phyloP scores from a whole-genome alignment of 306 rosid genomes.

The Carpinus viminea region DNA sequence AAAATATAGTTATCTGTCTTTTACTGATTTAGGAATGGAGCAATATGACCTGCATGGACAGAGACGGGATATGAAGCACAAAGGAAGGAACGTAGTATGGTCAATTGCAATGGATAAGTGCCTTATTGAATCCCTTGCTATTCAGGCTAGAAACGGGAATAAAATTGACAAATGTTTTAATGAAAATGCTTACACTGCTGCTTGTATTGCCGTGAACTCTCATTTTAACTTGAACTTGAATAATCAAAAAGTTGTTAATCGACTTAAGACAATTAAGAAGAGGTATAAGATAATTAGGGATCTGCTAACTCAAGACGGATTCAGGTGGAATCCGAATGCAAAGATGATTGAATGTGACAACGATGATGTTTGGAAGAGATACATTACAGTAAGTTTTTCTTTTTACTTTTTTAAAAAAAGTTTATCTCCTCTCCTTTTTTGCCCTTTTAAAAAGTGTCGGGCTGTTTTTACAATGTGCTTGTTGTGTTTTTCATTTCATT shows the following conservation, averaged over 20 bases:
- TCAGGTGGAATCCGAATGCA: constrained; percentile 66
- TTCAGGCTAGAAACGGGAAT: constrained; percentile 77
- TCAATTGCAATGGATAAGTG: constrained; percentile 82
- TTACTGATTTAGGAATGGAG: constrained; percentile 52
- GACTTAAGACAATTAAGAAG: constrained; percentile 81
- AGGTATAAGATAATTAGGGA: constrained; percentile 73
- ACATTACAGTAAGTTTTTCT: constrained; percentile 50
- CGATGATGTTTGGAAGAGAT: constrained; percentile 75
- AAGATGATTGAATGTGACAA: constrained; percentile 65
- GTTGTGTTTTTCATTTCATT: constrained; percentile 28
- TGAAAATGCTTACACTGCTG: constrained; percentile 80
- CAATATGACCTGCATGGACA: constrained; percentile 59
- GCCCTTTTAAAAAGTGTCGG: not conserved
- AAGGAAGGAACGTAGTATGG: constrained; percentile 88
- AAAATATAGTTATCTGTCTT: not conserved
- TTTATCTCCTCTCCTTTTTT: not conserved
- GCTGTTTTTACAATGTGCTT: constrained; percentile 18
- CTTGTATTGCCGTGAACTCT: constrained; percentile 72
- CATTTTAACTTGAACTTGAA: constrained; percentile 69
- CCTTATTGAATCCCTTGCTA: constrained; percentile 66
- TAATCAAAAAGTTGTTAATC: constrained; percentile 78
- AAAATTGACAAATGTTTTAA: constrained; percentile 78
- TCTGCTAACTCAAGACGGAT: constrained; percentile 67
- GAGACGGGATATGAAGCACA: constrained; percentile 69
- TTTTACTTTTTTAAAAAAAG: not conserved